Evolutionary conservation across 768 basidiomycete species (phyloP), one percentile per base, ranked within the genome.

Genomic region (Psilocybe cyanescens): DNA sequence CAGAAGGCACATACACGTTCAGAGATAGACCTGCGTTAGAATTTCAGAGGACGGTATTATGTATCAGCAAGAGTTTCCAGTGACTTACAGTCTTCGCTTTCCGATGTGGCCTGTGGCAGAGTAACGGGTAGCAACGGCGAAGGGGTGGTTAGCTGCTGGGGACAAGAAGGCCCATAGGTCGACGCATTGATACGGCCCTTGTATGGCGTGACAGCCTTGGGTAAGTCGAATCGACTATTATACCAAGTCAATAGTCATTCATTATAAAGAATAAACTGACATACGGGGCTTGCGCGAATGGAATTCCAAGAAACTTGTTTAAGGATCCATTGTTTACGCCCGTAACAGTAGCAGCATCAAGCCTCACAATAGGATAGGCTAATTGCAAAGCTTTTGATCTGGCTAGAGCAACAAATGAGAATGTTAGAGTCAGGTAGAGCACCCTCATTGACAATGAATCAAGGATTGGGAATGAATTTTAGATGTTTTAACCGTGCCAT

Each of bases 261-360:
- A 2, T 24, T 24, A 24, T 24, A 24, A 24, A 24, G 24, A 24
- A 24, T 24, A 24, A 24, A 24, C 31, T 33, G 7, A 66, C 81
- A 62, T 64, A 83, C 83, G 81, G 80, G 24, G 83, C 75, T 60
- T 76, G 65, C 1, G 81, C 82, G 54, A 77, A 84, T 8, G 81
- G 81, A 46, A 84, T 81, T 1, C 81, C 81, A 2, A 81, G 67
- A 64, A 81, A 84, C 51, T 75, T 71, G 37, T 74, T 67, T 2
- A 76, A 68, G 8, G 59, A 47, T 2, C 76, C 76, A 37, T 73
- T 73, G 4, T 67, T 67, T 9, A 67, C 55, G 2, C 82, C 82
- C 28, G 76, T 74, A 54, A 83, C 71, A 12, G 75, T 79, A 9
- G 73, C 82, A 31, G 67, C 61, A 62, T 80, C 79, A 29, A 83